phyloP scores from a whole-genome alignment of 2,329 filamentous ascomycete genomes.

The Dactylellina drechsleri region DNA sequence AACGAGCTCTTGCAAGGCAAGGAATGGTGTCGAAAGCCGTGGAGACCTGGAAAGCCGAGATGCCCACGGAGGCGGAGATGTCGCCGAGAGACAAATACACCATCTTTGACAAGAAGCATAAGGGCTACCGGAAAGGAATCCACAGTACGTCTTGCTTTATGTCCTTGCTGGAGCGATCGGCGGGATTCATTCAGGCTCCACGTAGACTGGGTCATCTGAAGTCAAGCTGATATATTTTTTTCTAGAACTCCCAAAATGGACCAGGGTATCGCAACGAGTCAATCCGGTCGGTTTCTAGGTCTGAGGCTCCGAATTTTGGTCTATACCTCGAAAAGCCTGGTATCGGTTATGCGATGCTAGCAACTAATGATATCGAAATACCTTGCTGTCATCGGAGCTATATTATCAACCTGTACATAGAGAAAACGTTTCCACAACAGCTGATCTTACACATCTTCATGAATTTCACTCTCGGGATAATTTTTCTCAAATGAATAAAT shows the following conservation, averaged over 20 bases:
- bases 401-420: constrained; percentile 23
- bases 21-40: constrained; percentile 77
- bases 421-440: not conserved
- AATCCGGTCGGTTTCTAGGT: constrained; percentile 91
- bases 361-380: not conserved
- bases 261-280: constrained; percentile 88
- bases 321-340: not conserved
- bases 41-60: constrained; percentile 91
- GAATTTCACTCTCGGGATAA: too few relatives aligned
- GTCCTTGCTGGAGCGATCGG: constrained; percentile 1
- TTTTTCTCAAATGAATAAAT: too few relatives aligned
- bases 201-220: not conserved
- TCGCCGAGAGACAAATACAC: constrained; percentile 96
- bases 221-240: constrained; percentile 10
- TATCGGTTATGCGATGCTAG: not conserved
- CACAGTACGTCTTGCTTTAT: constrained; percentile 76
- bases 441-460: too few relatives aligned
- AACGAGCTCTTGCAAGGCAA: constrained; percentile 78
- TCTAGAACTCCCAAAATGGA: constrained; percentile 85
- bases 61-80: constrained; percentile 97
- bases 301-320: not conserved
- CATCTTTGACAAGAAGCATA: constrained; percentile 95
- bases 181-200: too few relatives aligned
- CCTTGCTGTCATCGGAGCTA: not conserved
- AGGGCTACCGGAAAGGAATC: constrained; percentile 94